Conservation (phyloP, 73 alveolate genomes). For the Paramecium sexaurelia region DNA sequence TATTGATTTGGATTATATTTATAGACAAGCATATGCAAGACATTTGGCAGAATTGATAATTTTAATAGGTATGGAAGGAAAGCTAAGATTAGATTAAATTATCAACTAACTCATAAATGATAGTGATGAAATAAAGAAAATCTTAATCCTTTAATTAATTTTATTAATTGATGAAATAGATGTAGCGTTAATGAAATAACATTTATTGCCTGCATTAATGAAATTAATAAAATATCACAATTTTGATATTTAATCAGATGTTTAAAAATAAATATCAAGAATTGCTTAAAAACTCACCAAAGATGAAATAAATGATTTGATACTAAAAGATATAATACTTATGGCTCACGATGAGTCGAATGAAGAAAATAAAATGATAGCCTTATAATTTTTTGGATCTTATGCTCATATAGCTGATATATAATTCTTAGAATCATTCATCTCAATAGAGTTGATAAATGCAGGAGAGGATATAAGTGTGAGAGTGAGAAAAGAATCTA, state of each 20-base stretch:
- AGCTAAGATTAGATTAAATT: background rate
- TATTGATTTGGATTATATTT: background rate
- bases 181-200: background rate
- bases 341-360: conserved; percentile 13
- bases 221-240: conserved; percentile 13
- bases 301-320: background rate
- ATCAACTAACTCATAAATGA: background rate
- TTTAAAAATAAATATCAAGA: background rate
- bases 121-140: conserved; percentile 31
- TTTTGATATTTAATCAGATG: background rate
- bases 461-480: conserved; percentile 1
- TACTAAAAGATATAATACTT: background rate
- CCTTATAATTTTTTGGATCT: conserved; percentile 8
- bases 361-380: conserved; percentile 39
- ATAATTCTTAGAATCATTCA: background rate
- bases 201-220: background rate
- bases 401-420: background rate
- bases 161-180: background rate
- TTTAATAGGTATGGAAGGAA: background rate
- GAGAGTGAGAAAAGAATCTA: conserved; percentile 27
- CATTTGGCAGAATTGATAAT: conserved; percentile 7
- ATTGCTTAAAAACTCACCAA: background rate
- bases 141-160: background rate
- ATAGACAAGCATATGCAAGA: conserved; percentile 6
- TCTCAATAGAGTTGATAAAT: background rate